Evolutionary conservation across 1,284 basidiomycete genomes (phyloP), one percentile per base, ranked within the genome.

Genomic region (Phellinidium pouzarii): DNA sequence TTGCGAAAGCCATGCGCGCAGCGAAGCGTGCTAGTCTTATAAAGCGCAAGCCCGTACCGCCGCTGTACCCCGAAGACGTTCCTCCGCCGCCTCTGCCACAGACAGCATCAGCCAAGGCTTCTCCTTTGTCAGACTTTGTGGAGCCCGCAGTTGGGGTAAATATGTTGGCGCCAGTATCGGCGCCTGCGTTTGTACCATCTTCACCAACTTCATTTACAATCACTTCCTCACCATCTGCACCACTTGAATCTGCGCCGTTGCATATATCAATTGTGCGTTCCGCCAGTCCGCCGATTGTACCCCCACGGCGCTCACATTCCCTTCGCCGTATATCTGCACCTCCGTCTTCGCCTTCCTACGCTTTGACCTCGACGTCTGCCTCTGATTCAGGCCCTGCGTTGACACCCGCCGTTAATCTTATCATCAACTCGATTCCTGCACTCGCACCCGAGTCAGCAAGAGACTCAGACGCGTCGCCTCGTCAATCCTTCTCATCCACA

Each of bases 11-110:
- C 14, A 17, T 31, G 14, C 34, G 26, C 8, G 17, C 46, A 19
- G 26, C 44, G 37, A 56, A 56, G 26, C 55, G 55, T 22, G 45
- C 46, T 19, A 56, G 55, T 29, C 46, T 56, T 25, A 47, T 56
- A 19, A 52, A 49, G 46, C 44, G 55, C 11, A 56, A 56, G 23
- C 55, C 55, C 9, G 55, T 56, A 5, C 55, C 55, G 41, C 46
- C 31, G 41, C 27, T 56, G n/a, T 40, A 49, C 26, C 50, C 51
- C 11, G 55, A 56, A 22, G 50, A 56, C n/a, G 40, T 27, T 19
- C 23, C 17, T 7, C 44, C 54, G 25, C n/a, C 50, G 27, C 38
- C 52, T 3, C n/a, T 19, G 5, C 37, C 49, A 6, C 12, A 42
- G 23, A 14, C 20, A 14, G 34, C 27, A 14, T 26, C 29, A 31